phyloP scores from a whole-genome alignment of 2,329 filamentous ascomycete genomes.

The Cercospora sojina region DNA sequence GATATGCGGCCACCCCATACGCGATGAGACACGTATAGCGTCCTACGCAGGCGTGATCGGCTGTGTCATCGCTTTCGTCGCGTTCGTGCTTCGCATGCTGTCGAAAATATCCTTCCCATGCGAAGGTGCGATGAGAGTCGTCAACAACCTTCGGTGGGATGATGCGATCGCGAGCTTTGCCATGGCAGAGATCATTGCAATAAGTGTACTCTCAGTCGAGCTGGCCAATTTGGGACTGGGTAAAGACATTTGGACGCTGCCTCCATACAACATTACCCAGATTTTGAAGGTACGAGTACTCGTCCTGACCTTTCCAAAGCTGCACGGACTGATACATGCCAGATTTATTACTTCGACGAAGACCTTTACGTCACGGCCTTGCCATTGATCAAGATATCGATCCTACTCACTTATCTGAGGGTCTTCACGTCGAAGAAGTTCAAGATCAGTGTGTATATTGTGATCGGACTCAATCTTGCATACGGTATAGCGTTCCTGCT shows the following conservation, averaged over 20 bases:
- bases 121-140: background rate
- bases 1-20: constrained; percentile 15
- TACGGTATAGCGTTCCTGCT: constrained; percentile 23
- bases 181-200: constrained; percentile 19
- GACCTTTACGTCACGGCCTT: constrained; percentile 22
- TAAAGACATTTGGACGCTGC: constrained; percentile 29
- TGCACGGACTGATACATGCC: background rate
- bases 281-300: constrained; percentile 16
- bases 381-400: constrained; percentile 24
- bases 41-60: constrained; percentile 19
- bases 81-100: constrained; percentile 20
- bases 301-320: too few species aligned
- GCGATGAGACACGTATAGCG: constrained; percentile 19
- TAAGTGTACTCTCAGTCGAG: constrained; percentile 12
- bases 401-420: constrained; percentile 23
- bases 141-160: constrained; percentile 23
- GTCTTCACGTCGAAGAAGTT: constrained; percentile 27
- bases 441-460: constrained; percentile 11
- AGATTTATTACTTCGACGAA: constrained; percentile 24
- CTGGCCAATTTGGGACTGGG: constrained; percentile 28
- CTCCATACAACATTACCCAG: constrained; percentile 20
- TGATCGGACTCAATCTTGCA: constrained; percentile 21
- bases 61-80: constrained; percentile 15
- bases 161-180: constrained; percentile 21
- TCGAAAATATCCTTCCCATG: constrained; percentile 19